Base-by-base conservation (phyloP, 768 basidiomycete genomes). In the Leccinum ochraceum region DNA sequence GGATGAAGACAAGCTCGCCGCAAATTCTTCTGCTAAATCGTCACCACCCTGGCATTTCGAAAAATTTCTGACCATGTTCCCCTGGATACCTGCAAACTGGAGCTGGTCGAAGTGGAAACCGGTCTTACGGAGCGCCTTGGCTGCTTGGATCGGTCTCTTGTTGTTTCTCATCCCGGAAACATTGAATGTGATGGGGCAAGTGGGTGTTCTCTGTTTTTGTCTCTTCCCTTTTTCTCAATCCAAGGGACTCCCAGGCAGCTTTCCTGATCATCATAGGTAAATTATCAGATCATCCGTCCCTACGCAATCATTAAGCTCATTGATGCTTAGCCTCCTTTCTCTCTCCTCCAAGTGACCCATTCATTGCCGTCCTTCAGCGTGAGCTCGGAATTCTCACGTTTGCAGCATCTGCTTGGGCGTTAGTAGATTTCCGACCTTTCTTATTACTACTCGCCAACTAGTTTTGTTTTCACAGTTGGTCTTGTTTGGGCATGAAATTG, bases 261-360 rank as follows among this genome's bases (percentile, higher is more conserved):
- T 90, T 89, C 66, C 65, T 90, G 9, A 82, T 90, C 51, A 73
- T 89, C 4, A 80, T 90, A 3, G 83, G 87, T 86, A 56, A 60
- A 67, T 50, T 11, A 17, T n/a, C 5, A 9, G n/a, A 16, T 17
- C 2, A 30, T 53, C 1, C 16, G 16, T 44, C 10, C 14, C 6
- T 1, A 22, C 4, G 3, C 26, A 58, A 56, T 17, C 30, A 24
- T 36, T 44, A 57, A 61, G 51, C 65, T 50, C 10, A 53, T 55
- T 20, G 2, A 54, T 17, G 1, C 57, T 14, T 56, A 89, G 89
- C 83, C 4, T 75, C 85, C 0, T 83, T 90, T 63, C 64, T 92
- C 3, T 87, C 86, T 4, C 86, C 90, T 1, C 88, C 90, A 1
- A 76, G 68, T 22, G 88, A 88, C 57, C 86, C 88, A 1, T 89